Evolutionary conservation across 2,329 filamentous ascomycete genomes (phyloP).

Genomic region (Rugonectria rugulosa): DNA sequence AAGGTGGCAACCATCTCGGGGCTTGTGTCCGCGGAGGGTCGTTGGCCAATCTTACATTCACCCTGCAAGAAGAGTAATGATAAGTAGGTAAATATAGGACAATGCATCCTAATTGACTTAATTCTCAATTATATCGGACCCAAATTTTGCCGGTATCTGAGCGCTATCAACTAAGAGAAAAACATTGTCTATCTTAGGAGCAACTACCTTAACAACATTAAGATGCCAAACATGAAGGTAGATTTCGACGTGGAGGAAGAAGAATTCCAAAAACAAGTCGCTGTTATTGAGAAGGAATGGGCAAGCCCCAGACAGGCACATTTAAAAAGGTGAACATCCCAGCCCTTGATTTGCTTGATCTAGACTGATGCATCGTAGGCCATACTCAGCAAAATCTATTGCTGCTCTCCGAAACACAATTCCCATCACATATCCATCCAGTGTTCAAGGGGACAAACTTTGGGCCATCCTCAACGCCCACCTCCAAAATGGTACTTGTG

Average conservation of each 20-base stretch:
- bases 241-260: conserved; percentile 37
- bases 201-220: neutral
- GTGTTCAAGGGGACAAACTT: conserved; percentile 45
- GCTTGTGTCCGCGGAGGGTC: too few relatives aligned
- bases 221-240: conserved; percentile 10
- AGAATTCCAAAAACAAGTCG: conserved; percentile 43
- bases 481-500: conserved; percentile 42
- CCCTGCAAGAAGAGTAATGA: too few relatives aligned
- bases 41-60: too few relatives aligned
- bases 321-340: conserved; percentile 36
- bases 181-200: too few relatives aligned
- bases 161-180: too few relatives aligned
- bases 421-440: conserved; percentile 38
- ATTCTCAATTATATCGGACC: too few relatives aligned
- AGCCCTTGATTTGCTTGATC: too few relatives aligned
- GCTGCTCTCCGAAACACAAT: conserved; percentile 45
- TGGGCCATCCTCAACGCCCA: conserved; percentile 46
- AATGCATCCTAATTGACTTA: too few relatives aligned
- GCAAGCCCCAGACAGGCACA: conserved; percentile 38
- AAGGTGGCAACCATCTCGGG: too few relatives aligned
- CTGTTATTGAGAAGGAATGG: conserved; percentile 46
- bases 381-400: conserved; percentile 37
- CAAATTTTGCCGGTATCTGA: too few relatives aligned
- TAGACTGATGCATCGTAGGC: neutral
- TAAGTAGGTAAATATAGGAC: too few relatives aligned